A percentile compares a stretch with the other conserved stretches of the same genome.
These are phyloP conservation scores for Ganoderma lingzhi DNA, from an alignment of 1,284 basidiomycete species.

Conservation along the genomic window DNA sequence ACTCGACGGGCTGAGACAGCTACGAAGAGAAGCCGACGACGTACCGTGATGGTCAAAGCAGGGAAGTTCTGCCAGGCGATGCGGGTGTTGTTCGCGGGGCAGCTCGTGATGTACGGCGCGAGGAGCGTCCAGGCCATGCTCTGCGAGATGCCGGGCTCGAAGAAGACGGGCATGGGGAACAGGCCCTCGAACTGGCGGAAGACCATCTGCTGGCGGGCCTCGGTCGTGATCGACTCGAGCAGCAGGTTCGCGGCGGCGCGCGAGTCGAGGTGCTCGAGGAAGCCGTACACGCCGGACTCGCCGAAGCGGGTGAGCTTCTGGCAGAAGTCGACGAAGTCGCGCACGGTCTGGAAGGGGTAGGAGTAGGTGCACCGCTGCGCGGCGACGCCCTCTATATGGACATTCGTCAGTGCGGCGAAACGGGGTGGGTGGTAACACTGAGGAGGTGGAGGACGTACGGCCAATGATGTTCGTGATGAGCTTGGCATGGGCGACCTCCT, in stretches of 20 bases:
- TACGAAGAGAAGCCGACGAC: constrained; percentile 21
- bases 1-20: neutral
- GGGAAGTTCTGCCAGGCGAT: constrained; percentile 67
- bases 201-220: constrained; percentile 72
- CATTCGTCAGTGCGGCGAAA: neutral
- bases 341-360: constrained; percentile 66
- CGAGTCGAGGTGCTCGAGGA: constrained; percentile 69
- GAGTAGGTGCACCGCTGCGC: constrained; percentile 66
- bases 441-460: constrained; percentile 22
- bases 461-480: constrained; percentile 60
- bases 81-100: constrained; percentile 65
- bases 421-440: constrained; percentile 15
- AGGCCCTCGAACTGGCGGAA: constrained; percentile 72
- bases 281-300: constrained; percentile 70
- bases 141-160: constrained; percentile 63
- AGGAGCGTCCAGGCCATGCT: constrained; percentile 71
- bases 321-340: constrained; percentile 69
- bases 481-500: constrained; percentile 63
- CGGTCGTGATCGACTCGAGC: constrained; percentile 68
- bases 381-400: constrained; percentile 35
- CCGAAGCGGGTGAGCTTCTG: constrained; percentile 63
- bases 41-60: constrained; percentile 52
- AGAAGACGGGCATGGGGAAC: constrained; percentile 69
- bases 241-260: constrained; percentile 63
- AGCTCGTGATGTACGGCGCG: constrained; percentile 62